Evolutionary conservation across 1,139 yeast genomes (phyloP).

Genomic region (Meyerozyma athensensis): DNA sequence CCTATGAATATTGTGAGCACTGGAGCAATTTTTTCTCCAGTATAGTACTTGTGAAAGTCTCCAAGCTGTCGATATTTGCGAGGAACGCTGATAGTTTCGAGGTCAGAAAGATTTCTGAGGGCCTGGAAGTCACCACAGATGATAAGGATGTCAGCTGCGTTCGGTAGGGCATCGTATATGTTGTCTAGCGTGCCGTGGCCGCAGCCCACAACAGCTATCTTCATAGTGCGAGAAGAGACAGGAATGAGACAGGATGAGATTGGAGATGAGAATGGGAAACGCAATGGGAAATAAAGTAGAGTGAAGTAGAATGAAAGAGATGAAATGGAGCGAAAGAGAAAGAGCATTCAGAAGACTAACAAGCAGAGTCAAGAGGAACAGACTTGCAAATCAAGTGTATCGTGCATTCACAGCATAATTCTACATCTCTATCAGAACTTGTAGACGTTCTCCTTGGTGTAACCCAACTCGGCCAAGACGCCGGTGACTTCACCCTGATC

Average conservation of each 20-base stretch:
- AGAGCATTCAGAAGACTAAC: no score
- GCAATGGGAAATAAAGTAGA: neutral
- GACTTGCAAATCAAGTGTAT: constrained; percentile 53
- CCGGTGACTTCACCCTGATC: constrained; percentile 97
- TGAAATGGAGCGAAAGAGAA: no score
- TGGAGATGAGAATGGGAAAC: neutral
- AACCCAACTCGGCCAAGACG: constrained; percentile 81
- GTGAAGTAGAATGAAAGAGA: no score
- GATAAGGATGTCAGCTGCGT: constrained; percentile 56
- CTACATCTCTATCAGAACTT: constrained; percentile 77
- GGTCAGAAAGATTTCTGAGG: constrained; percentile 57
- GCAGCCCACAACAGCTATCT: constrained; percentile 86
- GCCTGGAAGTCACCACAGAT: constrained; percentile 90
- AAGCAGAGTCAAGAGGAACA: constrained; percentile 35
- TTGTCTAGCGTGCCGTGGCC: constrained; percentile 77
- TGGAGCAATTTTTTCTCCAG: constrained; percentile 61
- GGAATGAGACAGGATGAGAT: neutral
- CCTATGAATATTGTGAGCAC: constrained; percentile 80
- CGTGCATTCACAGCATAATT: constrained; percentile 94
- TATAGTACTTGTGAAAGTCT: constrained; percentile 73
- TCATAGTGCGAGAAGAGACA: constrained; percentile 8
- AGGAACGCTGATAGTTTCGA: constrained; percentile 63
- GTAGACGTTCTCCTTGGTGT: constrained; percentile 80
- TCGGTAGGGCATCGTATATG: constrained; percentile 44
- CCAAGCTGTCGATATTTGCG: constrained; percentile 56